A percentile compares a stretch with the other conserved stretches of the same genome.
Conservation (phyloP, 176 grass and related monocot genomes). For the Cymbopogon citratus region DNA sequence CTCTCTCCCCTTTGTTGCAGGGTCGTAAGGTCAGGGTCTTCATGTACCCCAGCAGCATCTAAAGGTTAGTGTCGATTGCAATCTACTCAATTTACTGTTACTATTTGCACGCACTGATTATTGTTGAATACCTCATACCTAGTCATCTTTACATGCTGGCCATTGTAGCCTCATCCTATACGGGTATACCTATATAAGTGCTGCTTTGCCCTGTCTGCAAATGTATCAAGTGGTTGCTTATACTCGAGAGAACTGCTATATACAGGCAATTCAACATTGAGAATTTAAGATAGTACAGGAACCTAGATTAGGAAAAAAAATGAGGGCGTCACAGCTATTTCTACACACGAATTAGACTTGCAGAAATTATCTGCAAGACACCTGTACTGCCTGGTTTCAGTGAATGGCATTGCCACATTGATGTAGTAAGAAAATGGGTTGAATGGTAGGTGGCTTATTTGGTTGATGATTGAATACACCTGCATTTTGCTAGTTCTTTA, state of each 20-base stretch:
- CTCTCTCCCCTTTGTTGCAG: conserved; percentile 13
- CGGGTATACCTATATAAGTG: background rate
- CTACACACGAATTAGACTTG: no score
- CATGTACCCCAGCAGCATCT: conserved; percentile 93
- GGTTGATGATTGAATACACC: background rate
- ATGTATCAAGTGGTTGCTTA: no score
- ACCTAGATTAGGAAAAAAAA: background rate
- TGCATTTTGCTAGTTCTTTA: background rate
- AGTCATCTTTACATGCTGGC: no score
- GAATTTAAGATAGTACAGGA: background rate
- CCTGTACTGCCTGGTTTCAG: background rate
- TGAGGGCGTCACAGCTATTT: background rate
- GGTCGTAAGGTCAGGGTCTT: conserved; percentile 76
- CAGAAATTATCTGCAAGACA: background rate
- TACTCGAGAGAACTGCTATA: background rate
- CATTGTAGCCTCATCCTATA: background rate
- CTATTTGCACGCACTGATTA: background rate
- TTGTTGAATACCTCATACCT: background rate
- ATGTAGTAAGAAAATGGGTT: background rate
- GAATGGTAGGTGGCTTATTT: background rate
- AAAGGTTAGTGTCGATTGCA: conserved; percentile 27
- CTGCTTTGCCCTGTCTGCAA: background rate
- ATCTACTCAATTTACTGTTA: background rate
- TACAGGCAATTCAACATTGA: background rate
- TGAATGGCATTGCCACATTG: background rate